Evolutionary conservation across 306 rosid genomes (phyloP), one percentile per base, ranked within the genome.

Genomic region (Prunus mume): DNA sequence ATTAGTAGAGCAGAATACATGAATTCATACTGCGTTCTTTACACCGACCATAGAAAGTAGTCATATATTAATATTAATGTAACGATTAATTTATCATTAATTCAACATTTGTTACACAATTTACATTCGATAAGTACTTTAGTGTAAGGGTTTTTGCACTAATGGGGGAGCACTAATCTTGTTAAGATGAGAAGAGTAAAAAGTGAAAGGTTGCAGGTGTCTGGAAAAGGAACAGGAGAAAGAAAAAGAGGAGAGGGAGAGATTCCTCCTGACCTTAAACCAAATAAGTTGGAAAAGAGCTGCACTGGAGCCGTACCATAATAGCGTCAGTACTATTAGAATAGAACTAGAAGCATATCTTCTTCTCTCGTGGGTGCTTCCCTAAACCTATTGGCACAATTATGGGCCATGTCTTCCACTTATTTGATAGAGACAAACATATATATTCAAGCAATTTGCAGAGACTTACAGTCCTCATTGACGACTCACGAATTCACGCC

Each of bases 371-470:
- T 71, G 56, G 68, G 47, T 82, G 46, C 77, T 71, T 27, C 28
- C 3, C 28, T 50, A 84, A 56, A 77, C 57, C 78, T 22, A 68
- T 75, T 79, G 62, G 63, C 34, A 57, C 27, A 28, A 43, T n/a
- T 4, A 13, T 54, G 27, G 19, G 24, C 32, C 72, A 41, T 38
- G 43, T 38, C 43, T 38, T 38, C 43, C 43, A 38, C 43, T 38
- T 38, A 1, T 46, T 67, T 58, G 85, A 83, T 43, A 75, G 56
- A 50, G 86, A 83, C 80, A 52, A 17, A 52, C 19, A 18, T 15
- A 15, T 7, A 52, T 7, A 52, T 15, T n/a, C 57, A 52, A 52
- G 22, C 18, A 52, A 15, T 15, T 17, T 52, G 22, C 22, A 52
- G 57, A 52, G 57, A 52, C 57, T 15, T 52, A 17, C 20, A 52